These are phyloP conservation scores for Picea sitchensis DNA, from an alignment of 75 land plant species.

Conservation along the genomic window DNA sequence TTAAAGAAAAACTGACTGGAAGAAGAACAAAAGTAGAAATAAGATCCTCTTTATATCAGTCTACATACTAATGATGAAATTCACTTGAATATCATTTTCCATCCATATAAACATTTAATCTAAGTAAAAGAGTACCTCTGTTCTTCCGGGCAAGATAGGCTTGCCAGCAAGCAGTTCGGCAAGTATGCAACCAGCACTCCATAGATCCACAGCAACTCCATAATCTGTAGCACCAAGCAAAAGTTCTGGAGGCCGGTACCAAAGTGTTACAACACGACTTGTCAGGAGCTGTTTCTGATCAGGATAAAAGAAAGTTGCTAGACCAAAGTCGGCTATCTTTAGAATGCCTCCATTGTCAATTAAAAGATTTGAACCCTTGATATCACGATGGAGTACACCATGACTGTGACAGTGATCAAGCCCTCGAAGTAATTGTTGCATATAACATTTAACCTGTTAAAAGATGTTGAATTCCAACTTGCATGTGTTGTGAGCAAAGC, in stretches of 20 bases:
- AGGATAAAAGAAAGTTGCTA: conserved; percentile 67
- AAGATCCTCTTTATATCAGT: conserved; percentile 4
- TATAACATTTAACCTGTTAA: conserved; percentile 72
- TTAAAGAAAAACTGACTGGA: neutral
- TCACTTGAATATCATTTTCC: neutral
- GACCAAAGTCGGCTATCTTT: conserved; percentile 85
- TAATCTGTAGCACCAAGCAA: conserved; percentile 73
- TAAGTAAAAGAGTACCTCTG: conserved; percentile 53
- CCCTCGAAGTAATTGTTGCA: conserved; percentile 69
- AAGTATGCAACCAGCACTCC: conserved; percentile 93
- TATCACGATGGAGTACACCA: conserved; percentile 78
- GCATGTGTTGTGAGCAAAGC: neutral
- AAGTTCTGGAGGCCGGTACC: conserved; percentile 93
- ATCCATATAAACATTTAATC: neutral
- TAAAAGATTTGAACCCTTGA: conserved; percentile 77
- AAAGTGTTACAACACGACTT: conserved; percentile 78
- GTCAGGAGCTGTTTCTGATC: conserved; percentile 59
- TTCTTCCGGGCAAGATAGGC: conserved; percentile 84
- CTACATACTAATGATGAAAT: neutral
- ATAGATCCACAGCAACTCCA: conserved; percentile 78
- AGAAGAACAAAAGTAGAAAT: neutral
- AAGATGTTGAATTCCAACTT: neutral
- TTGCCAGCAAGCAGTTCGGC: conserved; percentile 76
- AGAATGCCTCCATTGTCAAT: conserved; percentile 63
- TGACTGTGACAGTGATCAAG: conserved; percentile 76